Percentiles rank a stretch among this genome's conserved stretches.
Conservation (phyloP, 1,284 basidiomycete species). For the Ustilago tritici region DNA sequence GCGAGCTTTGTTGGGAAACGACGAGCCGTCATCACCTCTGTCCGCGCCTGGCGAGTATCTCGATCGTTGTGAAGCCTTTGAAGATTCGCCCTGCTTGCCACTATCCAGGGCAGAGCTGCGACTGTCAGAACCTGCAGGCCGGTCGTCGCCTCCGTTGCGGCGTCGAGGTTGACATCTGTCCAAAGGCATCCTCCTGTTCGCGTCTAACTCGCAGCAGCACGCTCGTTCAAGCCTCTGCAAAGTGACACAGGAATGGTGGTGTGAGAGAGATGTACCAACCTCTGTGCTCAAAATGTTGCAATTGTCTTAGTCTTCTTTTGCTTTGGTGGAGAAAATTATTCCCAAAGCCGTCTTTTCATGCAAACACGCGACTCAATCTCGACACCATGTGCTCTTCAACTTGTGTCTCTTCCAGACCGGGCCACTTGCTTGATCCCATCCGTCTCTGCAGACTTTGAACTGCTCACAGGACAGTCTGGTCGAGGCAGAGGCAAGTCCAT, state of each 20-base stretch:
- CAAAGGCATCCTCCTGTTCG: constrained; percentile 19
- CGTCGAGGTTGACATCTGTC: constrained; percentile 43
- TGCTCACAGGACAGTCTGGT: too few relatives aligned
- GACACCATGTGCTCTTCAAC: neutral
- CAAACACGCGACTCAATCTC: constrained; percentile 2
- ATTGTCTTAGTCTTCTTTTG: neutral
- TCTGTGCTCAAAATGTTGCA: constrained; percentile 11
- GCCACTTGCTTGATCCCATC: too few relatives aligned
- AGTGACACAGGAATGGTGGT: constrained; percentile 1
- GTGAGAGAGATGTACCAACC: neutral
- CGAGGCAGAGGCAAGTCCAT: too few relatives aligned
- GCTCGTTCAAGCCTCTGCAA: neutral
- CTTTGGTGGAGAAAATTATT: constrained; percentile 22
- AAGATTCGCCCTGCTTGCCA: constrained; percentile 16
- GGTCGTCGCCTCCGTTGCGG: constrained; percentile 23
- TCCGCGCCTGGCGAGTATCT: constrained; percentile 10
- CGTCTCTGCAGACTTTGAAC: too few relatives aligned
- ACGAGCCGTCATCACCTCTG: constrained; percentile 16
- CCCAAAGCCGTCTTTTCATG: constrained; percentile 7
- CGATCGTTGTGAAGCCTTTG: constrained; percentile 11
- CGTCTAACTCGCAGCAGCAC: neutral
- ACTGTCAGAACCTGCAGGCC: neutral
- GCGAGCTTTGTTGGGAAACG: constrained; percentile 35
- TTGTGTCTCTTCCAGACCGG: neutral
- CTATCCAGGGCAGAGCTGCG: constrained; percentile 6